Evolutionary conservation across 495 filamentous ascomycete genomes (phyloP).

Genomic region (Ramalina peruviana): DNA sequence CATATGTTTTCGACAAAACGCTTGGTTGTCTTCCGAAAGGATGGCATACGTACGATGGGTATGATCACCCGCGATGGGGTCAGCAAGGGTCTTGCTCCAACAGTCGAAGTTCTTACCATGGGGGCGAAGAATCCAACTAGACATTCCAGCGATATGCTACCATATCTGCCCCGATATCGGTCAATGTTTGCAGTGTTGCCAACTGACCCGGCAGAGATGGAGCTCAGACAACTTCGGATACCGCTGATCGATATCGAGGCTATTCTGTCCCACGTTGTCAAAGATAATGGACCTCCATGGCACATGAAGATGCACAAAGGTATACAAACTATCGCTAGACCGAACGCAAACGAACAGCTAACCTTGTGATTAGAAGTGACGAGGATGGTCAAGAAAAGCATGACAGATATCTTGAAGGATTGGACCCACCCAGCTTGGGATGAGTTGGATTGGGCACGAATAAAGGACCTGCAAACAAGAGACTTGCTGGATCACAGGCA

Average conservation of each 20-base stretch:
- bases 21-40: conserved; percentile 60
- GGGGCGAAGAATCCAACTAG: conserved; percentile 43
- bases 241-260: conserved; percentile 65
- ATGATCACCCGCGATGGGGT: conserved; percentile 66
- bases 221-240: conserved; percentile 47
- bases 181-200: conserved; percentile 46
- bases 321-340: conserved; percentile 17
- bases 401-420: conserved; percentile 45
- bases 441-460: conserved; percentile 66
- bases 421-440: conserved; percentile 69
- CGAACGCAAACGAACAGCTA: conserved; percentile 18
- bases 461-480: conserved; percentile 64
- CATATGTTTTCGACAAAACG: conserved; percentile 61
- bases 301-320: conserved; percentile 33
- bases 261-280: conserved; percentile 59
- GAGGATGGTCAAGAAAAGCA: conserved; percentile 42
- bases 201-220: conserved; percentile 38
- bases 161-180: conserved; percentile 57
- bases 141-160: conserved; percentile 65
- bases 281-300: conserved; percentile 35
- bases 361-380: conserved; percentile 20
- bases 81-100: conserved; percentile 43
- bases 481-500: conserved; percentile 57
- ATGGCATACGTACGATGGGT: conserved; percentile 65
- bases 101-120: conserved; percentile 65